Evolutionary conservation across 306 rosid genomes (phyloP), one percentile per base, ranked within the genome.

Genomic region (Malus fusca): DNA sequence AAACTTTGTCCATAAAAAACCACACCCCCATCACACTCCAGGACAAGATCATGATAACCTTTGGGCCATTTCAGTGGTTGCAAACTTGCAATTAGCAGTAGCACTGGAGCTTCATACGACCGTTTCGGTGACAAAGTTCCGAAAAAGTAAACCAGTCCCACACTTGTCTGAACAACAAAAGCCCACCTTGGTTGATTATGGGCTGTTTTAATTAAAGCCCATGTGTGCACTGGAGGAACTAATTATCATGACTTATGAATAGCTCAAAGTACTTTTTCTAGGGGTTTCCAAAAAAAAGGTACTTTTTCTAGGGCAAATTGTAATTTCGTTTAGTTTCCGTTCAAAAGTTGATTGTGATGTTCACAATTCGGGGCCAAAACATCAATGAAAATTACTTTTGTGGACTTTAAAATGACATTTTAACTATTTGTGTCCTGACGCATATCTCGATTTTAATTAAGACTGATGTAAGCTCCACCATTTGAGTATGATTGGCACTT

Each of bases 21-120:
- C 21, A 14, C 21, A 51, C 19, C 15, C 19, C 19, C 21, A 14
- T 5, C 19, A 51, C 19, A 18, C 56, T 14, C 56, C 90, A 17
- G 22, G n/a, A 55, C 8, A 17, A 55, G 8, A 8, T 55, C 61
- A 17, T 55, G 23, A 37, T n/a, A 55, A 88, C 92, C 91, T 87
- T 66, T 84, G 93, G 37, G 88, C 93, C 93, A 90, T 87, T 31
- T 87, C 80, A 52, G 81, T 37, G 42, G 42, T 85, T 12, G 93
- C 35, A 31, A 31, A 31, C 35, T 31, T 31, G 35, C 87, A 77
- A 83, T 92, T 11, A 37, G 89, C 88, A 48, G 86, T 91, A 82
- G 26, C 21, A 55, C 88, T 83, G 87, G 86, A 75, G 90, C 93
- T 58, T 90, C 91, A 25, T 91, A 90, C 1, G 42, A 37, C 9